A percentile compares a stretch with the other conserved stretches of the same genome.
phyloP scores from a whole-genome alignment of 139 green algal species.

The Tetraselmis striata region DNA sequence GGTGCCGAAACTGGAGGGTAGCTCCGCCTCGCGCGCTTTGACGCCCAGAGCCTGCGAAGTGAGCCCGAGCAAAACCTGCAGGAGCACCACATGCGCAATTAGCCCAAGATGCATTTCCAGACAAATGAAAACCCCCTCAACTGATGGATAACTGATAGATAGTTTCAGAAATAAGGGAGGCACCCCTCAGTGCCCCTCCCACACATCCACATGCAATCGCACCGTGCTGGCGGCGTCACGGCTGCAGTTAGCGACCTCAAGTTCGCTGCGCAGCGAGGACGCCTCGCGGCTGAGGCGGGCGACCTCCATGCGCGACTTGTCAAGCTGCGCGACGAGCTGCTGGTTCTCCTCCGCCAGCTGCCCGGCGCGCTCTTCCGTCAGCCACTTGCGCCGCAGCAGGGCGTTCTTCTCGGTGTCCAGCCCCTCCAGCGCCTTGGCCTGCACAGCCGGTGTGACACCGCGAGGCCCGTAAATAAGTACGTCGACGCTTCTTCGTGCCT shows the following conservation, averaged over 20 bases:
- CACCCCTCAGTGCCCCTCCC: no score
- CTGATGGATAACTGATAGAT: no score
- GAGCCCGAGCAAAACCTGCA: not conserved
- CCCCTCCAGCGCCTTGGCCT: not conserved
- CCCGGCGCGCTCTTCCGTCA: not conserved
- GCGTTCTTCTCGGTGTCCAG: not conserved
- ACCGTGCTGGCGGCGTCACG: not conserved
- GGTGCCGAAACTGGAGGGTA: no score
- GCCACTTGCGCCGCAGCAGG: not conserved
- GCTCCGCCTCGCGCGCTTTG: not conserved
- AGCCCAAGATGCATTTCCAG: no score
- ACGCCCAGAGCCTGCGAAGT: not conserved
- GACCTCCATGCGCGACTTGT: not conserved
- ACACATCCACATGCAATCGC: no score
- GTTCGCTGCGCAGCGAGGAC: not conserved
- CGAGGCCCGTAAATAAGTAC: not conserved
- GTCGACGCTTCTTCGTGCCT: not conserved
- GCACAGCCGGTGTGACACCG: not conserved
- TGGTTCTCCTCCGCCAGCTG: no score
- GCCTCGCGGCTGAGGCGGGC: not conserved
- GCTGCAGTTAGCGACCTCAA: not conserved
- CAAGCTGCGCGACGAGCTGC: not conserved
- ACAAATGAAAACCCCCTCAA: no score
- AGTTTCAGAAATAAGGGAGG: no score
- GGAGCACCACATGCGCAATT: no score